Evolutionary conservation across 2,329 filamentous ascomycete genomes (phyloP).

Genomic region (Tolypocladium sp.): DNA sequence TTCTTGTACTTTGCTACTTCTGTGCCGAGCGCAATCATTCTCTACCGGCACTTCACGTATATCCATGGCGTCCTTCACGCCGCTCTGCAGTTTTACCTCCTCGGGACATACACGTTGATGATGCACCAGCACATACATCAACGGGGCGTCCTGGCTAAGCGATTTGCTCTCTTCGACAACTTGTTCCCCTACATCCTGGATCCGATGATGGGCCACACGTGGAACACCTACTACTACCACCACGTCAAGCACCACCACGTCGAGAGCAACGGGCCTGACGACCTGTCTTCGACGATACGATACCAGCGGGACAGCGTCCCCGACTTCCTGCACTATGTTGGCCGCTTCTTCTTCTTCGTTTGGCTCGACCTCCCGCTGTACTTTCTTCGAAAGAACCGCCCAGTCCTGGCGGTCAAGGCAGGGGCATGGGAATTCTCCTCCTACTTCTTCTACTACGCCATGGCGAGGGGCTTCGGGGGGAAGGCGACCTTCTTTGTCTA

Average conservation of each 20-base stretch:
- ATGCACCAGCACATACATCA: conserved; percentile 81
- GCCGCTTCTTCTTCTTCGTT: conserved; percentile 62
- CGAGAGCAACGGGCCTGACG: conserved; percentile 69
- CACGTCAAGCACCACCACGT: conserved; percentile 83
- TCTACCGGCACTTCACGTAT: conserved; percentile 60
- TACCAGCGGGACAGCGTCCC: conserved; percentile 62
- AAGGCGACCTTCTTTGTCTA: conserved; percentile 55
- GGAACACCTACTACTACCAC: conserved; percentile 80
- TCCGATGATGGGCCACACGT: conserved; percentile 73
- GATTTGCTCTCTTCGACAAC: conserved; percentile 47
- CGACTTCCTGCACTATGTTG: conserved; percentile 64
- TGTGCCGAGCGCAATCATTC: conserved; percentile 56
- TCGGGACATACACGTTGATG: conserved; percentile 69
- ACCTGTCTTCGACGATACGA: conserved; percentile 66
- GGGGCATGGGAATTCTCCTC: conserved; percentile 52
- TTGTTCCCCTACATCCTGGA: conserved; percentile 66
- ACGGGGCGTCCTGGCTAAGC: conserved; percentile 54
- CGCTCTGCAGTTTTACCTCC: conserved; percentile 57
- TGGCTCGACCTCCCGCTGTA: conserved; percentile 71
- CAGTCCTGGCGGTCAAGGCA: conserved; percentile 41
- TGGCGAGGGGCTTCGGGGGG: conserved; percentile 40
- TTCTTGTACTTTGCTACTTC: conserved; percentile 62
- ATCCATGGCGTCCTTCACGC: conserved; percentile 58
- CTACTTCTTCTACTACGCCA: conserved; percentile 39
- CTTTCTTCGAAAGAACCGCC: conserved; percentile 56